phyloP scores from a whole-genome alignment of 345 rosid genomes.

The Rhizophora apiculata region DNA sequence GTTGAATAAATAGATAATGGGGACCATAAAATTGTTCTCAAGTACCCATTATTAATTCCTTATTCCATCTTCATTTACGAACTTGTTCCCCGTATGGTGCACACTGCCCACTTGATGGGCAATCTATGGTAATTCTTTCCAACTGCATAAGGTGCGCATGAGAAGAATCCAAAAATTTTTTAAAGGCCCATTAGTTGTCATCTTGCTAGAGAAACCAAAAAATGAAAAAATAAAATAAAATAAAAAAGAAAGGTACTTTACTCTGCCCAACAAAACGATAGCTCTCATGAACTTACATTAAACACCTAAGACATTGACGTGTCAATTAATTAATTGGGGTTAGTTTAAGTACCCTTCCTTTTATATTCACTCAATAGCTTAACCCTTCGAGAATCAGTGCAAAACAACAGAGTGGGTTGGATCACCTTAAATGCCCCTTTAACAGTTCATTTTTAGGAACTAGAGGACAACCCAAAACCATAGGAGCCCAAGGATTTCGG shows the following conservation, averaged over 20 bases:
- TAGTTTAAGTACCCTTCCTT: background rate
- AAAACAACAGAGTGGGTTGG: no score
- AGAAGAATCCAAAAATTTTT: slow-evolving; percentile 15
- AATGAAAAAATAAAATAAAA: no score
- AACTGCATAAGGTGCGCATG: background rate
- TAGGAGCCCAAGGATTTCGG: background rate
- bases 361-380: no score
- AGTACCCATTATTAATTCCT: background rate
- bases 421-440: no score
- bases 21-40: background rate
- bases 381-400: no score
- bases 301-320: background rate
- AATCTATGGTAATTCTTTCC: background rate
- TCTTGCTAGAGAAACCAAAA: slow-evolving; percentile 4
- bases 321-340: background rate
- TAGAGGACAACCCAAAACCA: no score
- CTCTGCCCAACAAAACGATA: slow-evolving; percentile 14
- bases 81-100: background rate
- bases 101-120: background rate
- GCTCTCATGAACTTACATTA: slow-evolving; percentile 12
- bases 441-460: no score
- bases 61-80: background rate
- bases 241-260: background rate
- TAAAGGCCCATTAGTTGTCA: background rate
- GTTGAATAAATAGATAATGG: background rate